Evolutionary conservation across 768 basidiomycete genomes (phyloP).

Genomic region (Cyathus striatus): DNA sequence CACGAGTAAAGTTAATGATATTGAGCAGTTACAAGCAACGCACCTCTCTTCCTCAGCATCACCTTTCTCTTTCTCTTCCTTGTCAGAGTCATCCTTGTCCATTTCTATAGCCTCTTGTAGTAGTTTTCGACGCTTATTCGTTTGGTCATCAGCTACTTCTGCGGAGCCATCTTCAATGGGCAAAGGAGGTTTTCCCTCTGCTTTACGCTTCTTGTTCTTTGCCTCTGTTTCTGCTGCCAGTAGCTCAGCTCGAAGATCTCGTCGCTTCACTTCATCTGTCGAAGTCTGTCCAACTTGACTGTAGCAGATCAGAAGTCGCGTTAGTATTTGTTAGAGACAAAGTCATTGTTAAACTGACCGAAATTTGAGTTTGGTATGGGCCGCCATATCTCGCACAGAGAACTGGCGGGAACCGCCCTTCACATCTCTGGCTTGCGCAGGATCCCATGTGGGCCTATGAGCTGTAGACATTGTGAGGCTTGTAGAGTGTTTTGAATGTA

Average conservation of each 20-base stretch:
- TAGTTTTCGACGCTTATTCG: slow-evolving; percentile 81
- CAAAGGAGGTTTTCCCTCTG: slow-evolving; percentile 64
- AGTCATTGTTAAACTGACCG: too few species aligned
- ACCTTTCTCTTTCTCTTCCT: slow-evolving; percentile 43
- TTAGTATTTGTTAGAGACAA: too few species aligned
- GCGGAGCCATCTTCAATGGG: slow-evolving; percentile 33
- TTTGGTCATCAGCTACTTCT: slow-evolving; percentile 51
- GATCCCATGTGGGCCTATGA: slow-evolving; percentile 96
- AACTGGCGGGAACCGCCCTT: slow-evolving; percentile 90
- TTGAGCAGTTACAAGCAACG: slow-evolving; percentile 3
- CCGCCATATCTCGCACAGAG: slow-evolving; percentile 90
- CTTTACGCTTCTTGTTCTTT: slow-evolving; percentile 87
- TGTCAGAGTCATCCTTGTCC: slow-evolving; percentile 87
- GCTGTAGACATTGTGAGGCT: slow-evolving; percentile 84
- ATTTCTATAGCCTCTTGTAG: slow-evolving; percentile 82
- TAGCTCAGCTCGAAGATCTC: slow-evolving; percentile 81
- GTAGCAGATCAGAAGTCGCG: slow-evolving; percentile 3
- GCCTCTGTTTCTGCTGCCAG: slow-evolving; percentile 84
- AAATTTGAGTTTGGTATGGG: slow-evolving; percentile 98
- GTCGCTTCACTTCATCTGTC: slow-evolving; percentile 63
- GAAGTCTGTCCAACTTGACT: slow-evolving; percentile 92
- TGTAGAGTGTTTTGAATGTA: slow-evolving; percentile 1
- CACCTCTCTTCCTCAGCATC: slow-evolving; percentile 50
- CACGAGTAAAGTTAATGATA: too few species aligned
- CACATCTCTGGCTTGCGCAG: slow-evolving; percentile 89